phyloP scores from a whole-genome alignment of 495 filamentous ascomycete genomes.

The Podospora tetraspora region DNA sequence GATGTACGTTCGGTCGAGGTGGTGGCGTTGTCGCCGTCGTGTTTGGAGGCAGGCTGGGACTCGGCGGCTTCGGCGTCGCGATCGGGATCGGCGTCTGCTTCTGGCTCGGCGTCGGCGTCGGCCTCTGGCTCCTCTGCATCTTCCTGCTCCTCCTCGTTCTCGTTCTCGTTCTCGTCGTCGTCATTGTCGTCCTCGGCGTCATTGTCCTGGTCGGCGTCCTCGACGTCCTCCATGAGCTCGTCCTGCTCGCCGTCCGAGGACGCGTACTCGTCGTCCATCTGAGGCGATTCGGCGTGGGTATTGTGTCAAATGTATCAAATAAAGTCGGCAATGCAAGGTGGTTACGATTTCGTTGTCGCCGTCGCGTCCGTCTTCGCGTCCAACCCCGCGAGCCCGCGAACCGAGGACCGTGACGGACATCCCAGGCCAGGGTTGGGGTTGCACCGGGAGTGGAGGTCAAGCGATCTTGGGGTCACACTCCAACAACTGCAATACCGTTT shows the following conservation, averaged over 20 bases:
- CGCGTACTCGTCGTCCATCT: slow-evolving; percentile 42
- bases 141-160: slow-evolving; percentile 55
- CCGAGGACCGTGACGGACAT: not conserved
- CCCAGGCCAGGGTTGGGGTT: not conserved
- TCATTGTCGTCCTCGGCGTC: slow-evolving; percentile 55
- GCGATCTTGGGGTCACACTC: not conserved
- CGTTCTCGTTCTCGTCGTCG: slow-evolving; percentile 47
- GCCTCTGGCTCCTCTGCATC: slow-evolving; percentile 45
- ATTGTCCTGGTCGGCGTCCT: slow-evolving; percentile 56
- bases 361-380: not conserved
- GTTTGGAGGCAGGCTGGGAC: slow-evolving; percentile 15
- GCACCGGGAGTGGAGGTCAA: not conserved
- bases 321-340: not conserved
- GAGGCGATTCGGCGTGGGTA: not conserved
- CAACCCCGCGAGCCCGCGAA: not conserved
- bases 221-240: slow-evolving; percentile 59
- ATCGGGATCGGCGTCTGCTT: slow-evolving; percentile 30
- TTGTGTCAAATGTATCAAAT: not conserved
- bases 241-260: slow-evolving; percentile 58
- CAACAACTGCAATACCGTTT: not conserved
- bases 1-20: slow-evolving; percentile 36
- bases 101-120: slow-evolving; percentile 22
- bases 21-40: not conserved
- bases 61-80: slow-evolving; percentile 40
- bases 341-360: not conserved